Conservation (phyloP, 2,329 filamentous ascomycete species). For the Ceratocystis variospora region DNA sequence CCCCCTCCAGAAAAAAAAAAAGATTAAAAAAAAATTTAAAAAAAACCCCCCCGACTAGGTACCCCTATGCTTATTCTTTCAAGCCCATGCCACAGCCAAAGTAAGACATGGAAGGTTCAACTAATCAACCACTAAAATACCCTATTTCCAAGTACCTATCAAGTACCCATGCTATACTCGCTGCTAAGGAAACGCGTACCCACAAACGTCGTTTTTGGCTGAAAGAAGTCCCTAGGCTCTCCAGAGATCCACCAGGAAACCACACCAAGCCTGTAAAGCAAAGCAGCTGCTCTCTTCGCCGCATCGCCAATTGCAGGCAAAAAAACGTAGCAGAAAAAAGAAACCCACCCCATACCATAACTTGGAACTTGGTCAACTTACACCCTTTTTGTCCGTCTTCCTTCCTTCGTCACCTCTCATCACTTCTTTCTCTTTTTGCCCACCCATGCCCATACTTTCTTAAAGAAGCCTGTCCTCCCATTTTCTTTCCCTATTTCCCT, state of each 20-base stretch:
- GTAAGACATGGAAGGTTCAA: neutral
- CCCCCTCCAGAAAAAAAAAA: no score
- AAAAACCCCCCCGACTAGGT: neutral
- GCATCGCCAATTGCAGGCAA: neutral
- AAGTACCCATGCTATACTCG: neutral
- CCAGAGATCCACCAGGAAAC: slow-evolving; percentile 3
- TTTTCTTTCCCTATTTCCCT: slow-evolving; percentile 23
- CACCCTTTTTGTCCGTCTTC: slow-evolving; percentile 8
- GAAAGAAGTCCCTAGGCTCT: neutral
- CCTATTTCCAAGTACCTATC: neutral
- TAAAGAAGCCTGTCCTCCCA: slow-evolving; percentile 20
- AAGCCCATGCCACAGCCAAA: neutral
- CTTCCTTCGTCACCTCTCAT: slow-evolving; percentile 16
- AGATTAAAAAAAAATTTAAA: no score
- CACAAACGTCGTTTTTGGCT: neutral
- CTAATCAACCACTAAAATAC: neutral
- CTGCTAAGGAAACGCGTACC: slow-evolving; percentile 1
- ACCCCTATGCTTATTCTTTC: neutral
- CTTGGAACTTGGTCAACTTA: neutral
- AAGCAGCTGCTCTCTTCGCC: neutral
- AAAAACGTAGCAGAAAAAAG: neutral
- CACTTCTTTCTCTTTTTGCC: slow-evolving; percentile 15
- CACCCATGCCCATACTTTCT: slow-evolving; percentile 20
- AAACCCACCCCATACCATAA: slow-evolving; percentile 11
- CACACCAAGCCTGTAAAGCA: neutral